Base-by-base conservation (phyloP, 352 stramenopile species). In the Phytophthora quininea region DNA sequence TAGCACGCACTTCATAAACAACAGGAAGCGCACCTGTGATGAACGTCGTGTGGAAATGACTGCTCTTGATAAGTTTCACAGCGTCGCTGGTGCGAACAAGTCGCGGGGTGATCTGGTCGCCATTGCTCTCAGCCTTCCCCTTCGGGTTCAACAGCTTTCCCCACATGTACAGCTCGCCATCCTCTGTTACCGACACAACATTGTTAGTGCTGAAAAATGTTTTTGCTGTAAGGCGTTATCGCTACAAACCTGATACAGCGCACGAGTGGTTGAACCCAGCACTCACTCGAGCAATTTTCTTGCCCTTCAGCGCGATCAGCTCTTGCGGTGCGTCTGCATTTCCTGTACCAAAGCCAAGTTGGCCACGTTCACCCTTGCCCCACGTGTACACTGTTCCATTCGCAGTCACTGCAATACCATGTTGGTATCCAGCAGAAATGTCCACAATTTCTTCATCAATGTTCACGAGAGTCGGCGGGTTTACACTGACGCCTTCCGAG, bases 191-290 rank as follows among this genome's bases (percentile, higher is more conserved):
- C 8, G 30, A 65, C 54, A 55, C 1, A 65, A 50, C 48, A 40
- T 9, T 24, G 42, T 53, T 19, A 62, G 11, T 14, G 2, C 32
- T 9, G 8, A 51, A 3, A 58, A 47, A 24, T 24, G 19, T 24
- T 24, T 24, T 0, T 24, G 19, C 19, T 24, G 19, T 24, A 24
- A 15, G 48, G 4, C 10, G 31, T 65, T 61, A 65, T 24, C 19
- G 19, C 19, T 24, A 24, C 67, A n/a, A 61, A 86, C 75, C 74
- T 32, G 84, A 89, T 46, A 93, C 46, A 30, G 86, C 88, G 29
- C 74, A 87, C 27, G 85, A 94, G 64, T 91, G 72, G 64, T 95
- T 96, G 57, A 97, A 96, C n/a, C 89, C 88, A 46, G 88, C 86
- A 51, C 77, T 76, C 37, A 97, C 88, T 27, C 75, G 51, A 30